Evolutionary conservation across 2,329 filamentous ascomycete species (phyloP), one percentile per base, ranked within the genome.

Genomic region (Didymella segeticola): DNA sequence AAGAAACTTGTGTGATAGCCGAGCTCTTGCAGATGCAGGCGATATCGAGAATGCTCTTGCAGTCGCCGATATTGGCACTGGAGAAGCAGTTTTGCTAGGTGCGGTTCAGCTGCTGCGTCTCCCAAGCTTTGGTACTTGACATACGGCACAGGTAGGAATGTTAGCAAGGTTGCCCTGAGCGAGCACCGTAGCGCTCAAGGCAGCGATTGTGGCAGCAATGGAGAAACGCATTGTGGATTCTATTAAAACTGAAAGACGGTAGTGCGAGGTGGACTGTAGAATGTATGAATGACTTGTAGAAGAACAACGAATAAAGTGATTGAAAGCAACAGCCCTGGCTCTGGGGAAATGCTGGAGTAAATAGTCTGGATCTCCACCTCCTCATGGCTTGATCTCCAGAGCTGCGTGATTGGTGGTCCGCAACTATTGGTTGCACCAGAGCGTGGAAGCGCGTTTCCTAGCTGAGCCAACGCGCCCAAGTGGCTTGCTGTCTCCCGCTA

Each of bases 21-120:
- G 55, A 57, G 66, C 75, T 78, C 19, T 60, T 62, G 67, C 78
- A 80, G 56, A 80, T 79, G 63, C 78, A 80, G 33, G 66, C 67
- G 50, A 79, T 69, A 41, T 79, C 75, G 47, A 37, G 34, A 37
- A 78, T 54, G 5, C 63, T 52, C 33, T 61, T 63, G 62, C 78
- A 80, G 47, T 64, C 72, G 33, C 75, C 76, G 17, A 76, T 69
- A 41, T 64, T 66, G 61, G 56, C 66, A 31, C 34, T 48, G 23
- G 69, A 68, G 23, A 78, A 72, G 61, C 78, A 80, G 27, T 53
- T 53, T 67, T 65, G 62, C 69, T 72, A 23, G 7, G 15, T 15
- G 25, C 14, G n/a, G 2, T 15, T 58, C 33, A 55, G 39, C 31
- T 20, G 23, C 27, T 41, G 27, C 20, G 20, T 9, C 17, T 43